Evolutionary conservation across 116 monocot genomes (phyloP).

Genomic region (Phalaenopsis hybrid): DNA sequence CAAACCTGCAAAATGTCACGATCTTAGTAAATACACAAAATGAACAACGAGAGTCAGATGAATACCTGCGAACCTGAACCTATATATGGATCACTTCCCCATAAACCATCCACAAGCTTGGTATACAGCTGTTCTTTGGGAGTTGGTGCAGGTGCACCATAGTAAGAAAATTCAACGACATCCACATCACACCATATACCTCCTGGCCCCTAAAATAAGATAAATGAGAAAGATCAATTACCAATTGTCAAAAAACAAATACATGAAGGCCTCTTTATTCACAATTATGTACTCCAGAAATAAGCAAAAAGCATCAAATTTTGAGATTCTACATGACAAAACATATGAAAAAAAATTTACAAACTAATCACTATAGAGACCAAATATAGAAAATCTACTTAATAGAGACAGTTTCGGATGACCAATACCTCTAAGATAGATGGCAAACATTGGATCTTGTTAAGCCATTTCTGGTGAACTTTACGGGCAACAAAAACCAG

Average conservation of each 20-base stretch:
- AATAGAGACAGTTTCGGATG: background rate
- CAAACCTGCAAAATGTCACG: background rate
- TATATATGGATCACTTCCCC: slow-evolving; percentile 84
- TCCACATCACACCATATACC: slow-evolving; percentile 99
- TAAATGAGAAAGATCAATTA: background rate
- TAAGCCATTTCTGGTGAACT: slow-evolving; percentile 88
- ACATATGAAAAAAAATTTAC: background rate
- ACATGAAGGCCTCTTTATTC: too few species aligned
- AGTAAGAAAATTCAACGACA: slow-evolving; percentile 96
- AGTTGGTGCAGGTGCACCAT: slow-evolving; percentile 87
- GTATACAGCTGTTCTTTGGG: slow-evolving; percentile 91
- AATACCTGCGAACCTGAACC: slow-evolving; percentile 97
- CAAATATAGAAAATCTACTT: background rate
- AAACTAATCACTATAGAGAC: background rate
- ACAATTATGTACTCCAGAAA: too few species aligned
- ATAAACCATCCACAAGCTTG: slow-evolving; percentile 86
- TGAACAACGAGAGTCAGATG: background rate
- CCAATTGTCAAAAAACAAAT: too few species aligned
- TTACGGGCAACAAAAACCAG: slow-evolving; percentile 97
- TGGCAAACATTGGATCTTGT: slow-evolving; percentile 73
- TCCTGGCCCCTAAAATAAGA: slow-evolving; percentile 69
- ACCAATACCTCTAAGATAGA: slow-evolving; percentile 68
- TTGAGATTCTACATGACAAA: too few species aligned
- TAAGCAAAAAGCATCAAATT: too few species aligned
- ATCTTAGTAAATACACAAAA: background rate